Evolutionary conservation across 2,329 filamentous ascomycete species (phyloP), one percentile per base, ranked within the genome.

Genomic region (Monosporascus sp.): DNA sequence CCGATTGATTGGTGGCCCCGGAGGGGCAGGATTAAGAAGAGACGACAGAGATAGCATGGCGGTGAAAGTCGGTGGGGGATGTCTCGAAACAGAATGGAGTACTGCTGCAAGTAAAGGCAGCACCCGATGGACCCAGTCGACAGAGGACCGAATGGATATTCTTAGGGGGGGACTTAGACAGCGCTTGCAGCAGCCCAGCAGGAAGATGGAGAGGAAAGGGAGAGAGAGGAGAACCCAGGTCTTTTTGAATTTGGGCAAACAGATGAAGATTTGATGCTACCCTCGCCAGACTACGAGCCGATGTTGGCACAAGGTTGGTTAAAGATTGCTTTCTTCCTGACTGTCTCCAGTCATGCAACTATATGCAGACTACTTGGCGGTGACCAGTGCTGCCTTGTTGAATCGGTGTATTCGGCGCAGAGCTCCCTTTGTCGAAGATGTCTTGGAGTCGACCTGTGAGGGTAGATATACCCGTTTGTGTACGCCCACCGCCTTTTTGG

Each of bases 21-120:
- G 66, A 56, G 79, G 75, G 49, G 75, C 69, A 60, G 85, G 85
- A 65, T 88, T 89, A 65, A 88, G 79, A 63, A 89, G 76, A 58
- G 82, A 84, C 38, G 81, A 75, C 59, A 88, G 76, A 47, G 85
- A 83, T 55, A 86, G 69, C 85, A 88, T 88, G 63, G 62, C 68
- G 64, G 65, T 68, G 68, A 63, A 55, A 58, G 55, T 52, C 54
- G 52, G 59, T 65, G 65, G 60, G 58, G 58, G 55, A 65, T 71
- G 68, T 70, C 67, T 72, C 57, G 66, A 68, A 79, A 71, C 65
- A 59, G 67, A 68, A 55, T 63, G 61, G 62, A 63, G 67, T 57
- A 55, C 55, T 56, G 60, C 62, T 65, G 65, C 64, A 64, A 59
- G 64, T 60, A 57, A 62, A 55, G 60, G 22, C n/a, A 22, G 17